Evolutionary conservation across 1,139 yeast species (phyloP).

Genomic region (Pichia sp.): DNA sequence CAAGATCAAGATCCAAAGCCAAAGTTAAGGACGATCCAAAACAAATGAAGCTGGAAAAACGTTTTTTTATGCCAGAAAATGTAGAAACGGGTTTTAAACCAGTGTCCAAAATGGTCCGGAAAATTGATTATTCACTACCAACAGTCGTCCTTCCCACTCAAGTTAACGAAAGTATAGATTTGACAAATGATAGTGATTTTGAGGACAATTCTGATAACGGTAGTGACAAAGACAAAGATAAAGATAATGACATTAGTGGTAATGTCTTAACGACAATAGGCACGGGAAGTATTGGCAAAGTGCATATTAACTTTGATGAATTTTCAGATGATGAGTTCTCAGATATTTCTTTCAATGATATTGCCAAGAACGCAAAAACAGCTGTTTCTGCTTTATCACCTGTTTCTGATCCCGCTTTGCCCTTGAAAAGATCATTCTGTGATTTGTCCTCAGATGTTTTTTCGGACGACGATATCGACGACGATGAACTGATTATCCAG

Average conservation of each 20-base stretch:
- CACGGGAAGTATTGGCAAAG: neutral
- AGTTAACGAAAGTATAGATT: constrained; percentile 7
- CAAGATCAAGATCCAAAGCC: neutral
- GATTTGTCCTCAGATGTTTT: constrained; percentile 12
- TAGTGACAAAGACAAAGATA: neutral
- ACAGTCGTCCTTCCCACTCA: too few relatives aligned
- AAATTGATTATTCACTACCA: neutral
- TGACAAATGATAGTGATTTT: constrained; percentile 6
- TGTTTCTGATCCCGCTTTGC: neutral
- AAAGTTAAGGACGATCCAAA: constrained; percentile 20
- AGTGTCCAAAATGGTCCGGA: constrained; percentile 45
- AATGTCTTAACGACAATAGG: neutral
- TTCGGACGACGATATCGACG: constrained; percentile 16
- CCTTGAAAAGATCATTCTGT: constrained; percentile 1
- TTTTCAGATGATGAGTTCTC: constrained; percentile 11
- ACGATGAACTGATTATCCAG: constrained; percentile 8
- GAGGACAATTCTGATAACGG: neutral
- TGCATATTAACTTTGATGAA: constrained; percentile 1
- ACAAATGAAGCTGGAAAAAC: constrained; percentile 31
- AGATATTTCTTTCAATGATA: constrained; percentile 11
- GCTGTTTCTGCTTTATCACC: neutral
- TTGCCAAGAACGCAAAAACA: constrained; percentile 3
- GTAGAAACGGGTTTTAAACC: constrained; percentile 63
- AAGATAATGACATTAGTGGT: neutral
- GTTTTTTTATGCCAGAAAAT: constrained; percentile 74